phyloP scores from a whole-genome alignment of 768 basidiomycete species.

The Galerina marginata region DNA sequence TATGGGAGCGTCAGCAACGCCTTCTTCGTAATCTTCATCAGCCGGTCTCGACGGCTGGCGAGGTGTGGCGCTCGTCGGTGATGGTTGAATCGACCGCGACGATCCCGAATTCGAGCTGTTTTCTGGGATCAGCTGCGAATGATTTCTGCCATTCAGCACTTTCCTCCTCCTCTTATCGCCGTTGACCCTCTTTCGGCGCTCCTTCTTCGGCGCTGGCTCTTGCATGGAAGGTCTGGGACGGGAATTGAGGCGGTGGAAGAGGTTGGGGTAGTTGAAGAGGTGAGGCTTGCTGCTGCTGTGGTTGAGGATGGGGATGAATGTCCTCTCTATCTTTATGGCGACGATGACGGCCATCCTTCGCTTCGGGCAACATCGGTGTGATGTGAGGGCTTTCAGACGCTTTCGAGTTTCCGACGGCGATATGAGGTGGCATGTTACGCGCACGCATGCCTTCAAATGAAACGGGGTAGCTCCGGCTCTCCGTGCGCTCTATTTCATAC shows the following conservation, averaged over 20 bases:
- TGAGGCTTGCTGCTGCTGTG: constrained; percentile 25
- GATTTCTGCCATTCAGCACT: constrained; percentile 18
- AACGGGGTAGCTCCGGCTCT: constrained; percentile 43
- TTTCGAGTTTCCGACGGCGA: constrained; percentile 41
- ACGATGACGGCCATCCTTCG: constrained; percentile 53
- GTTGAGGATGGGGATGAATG: constrained; percentile 18
- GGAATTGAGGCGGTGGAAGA: constrained; percentile 26
- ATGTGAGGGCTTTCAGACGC: constrained; percentile 68
- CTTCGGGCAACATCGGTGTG: constrained; percentile 40
- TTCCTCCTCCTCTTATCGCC: constrained; percentile 30
- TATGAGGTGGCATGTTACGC: constrained; percentile 38
- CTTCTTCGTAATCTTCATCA: constrained; percentile 94
- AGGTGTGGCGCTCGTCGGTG: constrained; percentile 66
- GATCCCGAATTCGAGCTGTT: constrained; percentile 70
- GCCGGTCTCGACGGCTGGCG: constrained; percentile 69
- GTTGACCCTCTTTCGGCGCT: constrained; percentile 54
- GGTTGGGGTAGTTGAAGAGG: constrained; percentile 20
- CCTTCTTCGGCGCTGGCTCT: constrained; percentile 59
- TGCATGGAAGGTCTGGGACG: constrained; percentile 30
- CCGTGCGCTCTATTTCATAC: constrained; percentile 49
- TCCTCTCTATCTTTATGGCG: constrained; percentile 56
- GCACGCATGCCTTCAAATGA: constrained; percentile 51
- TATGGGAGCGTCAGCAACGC: constrained; percentile 84
- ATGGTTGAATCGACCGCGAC: constrained; percentile 72
- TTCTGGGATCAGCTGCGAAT: constrained; percentile 49